These are phyloP conservation scores for Spongospora subterranea DNA, from an alignment of 208 protist species.

Conservation along the genomic window DNA sequence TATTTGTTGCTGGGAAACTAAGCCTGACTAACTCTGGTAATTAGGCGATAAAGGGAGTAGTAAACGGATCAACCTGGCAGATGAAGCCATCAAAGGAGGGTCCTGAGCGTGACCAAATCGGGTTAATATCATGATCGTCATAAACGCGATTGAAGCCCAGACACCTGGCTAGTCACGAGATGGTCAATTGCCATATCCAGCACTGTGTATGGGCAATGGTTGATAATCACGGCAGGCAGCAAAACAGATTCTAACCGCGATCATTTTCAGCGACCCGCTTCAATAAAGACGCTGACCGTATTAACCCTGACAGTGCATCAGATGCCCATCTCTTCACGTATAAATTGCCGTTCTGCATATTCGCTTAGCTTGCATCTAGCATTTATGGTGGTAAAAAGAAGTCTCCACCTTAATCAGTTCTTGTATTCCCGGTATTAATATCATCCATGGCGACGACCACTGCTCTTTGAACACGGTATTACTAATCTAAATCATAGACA, in stretches of 20 bases:
- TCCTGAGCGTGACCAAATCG: neutral
- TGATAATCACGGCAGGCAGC: neutral
- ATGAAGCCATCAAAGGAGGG: neutral
- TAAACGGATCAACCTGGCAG: neutral
- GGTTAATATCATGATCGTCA: neutral
- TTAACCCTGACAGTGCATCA: neutral
- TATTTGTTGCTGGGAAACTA: neutral
- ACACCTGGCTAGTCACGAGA: neutral
- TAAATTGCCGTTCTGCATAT: neutral
- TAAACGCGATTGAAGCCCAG: too few species aligned
- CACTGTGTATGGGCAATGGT: neutral
- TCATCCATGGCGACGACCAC: too few species aligned
- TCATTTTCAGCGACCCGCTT: neutral
- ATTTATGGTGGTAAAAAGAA: neutral
- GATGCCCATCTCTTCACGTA: constrained; percentile 44
- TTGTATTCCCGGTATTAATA: too few species aligned
- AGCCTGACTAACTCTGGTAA: neutral
- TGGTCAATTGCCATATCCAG: constrained; percentile 1
- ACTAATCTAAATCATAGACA: too few species aligned
- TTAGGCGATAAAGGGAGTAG: neutral
- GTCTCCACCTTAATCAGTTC: too few species aligned
- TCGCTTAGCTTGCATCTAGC: neutral
- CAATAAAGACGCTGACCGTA: neutral
- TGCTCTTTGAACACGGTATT: too few species aligned
- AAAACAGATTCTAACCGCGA: neutral